Percentiles rank a stretch among this genome's conserved stretches.
phyloP scores from a whole-genome alignment of 116 monocot species.

The Trichopus zeylanicus region DNA sequence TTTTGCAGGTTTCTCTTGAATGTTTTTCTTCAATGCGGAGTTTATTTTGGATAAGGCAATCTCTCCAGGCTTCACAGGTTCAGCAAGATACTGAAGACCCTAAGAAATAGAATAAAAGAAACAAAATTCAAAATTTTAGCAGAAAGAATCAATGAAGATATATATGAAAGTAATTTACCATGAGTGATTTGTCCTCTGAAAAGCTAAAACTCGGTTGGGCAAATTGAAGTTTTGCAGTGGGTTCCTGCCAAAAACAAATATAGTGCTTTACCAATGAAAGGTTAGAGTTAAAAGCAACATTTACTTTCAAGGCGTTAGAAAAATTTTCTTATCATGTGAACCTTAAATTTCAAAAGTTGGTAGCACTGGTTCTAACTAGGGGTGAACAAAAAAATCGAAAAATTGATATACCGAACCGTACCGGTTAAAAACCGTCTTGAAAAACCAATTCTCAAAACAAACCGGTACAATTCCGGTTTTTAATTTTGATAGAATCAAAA shows the following conservation, averaged over 20 bases:
- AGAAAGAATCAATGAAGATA: neutral
- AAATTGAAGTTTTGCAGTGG: slow-evolving; percentile 22
- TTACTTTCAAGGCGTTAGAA: neutral
- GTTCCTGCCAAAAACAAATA: slow-evolving; percentile 22
- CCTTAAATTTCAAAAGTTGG: no score
- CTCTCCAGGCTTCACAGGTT: slow-evolving; percentile 1
- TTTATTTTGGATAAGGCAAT: neutral
- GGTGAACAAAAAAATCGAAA: no score
- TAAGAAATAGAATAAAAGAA: neutral
- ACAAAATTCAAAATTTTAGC: neutral
- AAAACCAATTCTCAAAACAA: no score
- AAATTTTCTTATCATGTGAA: neutral
- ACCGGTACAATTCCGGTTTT: no score
- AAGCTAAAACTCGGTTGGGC: slow-evolving; percentile 13
- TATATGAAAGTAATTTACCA: slow-evolving; percentile 13
- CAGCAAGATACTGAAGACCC: slow-evolving; percentile 31
- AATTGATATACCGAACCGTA: no score
- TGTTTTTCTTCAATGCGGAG: neutral
- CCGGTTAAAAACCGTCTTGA: no score
- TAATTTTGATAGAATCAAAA: no score
- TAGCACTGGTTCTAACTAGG: no score
- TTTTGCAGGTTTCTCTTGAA: slow-evolving; percentile 6
- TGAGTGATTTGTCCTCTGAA: slow-evolving; percentile 18
- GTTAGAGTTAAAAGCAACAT: neutral
- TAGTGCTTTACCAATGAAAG: neutral